A percentile compares a stretch with the other conserved stretches of the same genome.
phyloP scores from a whole-genome alignment of 805 yeast genomes.

The Schwanniomyces pseudopolymorphus region DNA sequence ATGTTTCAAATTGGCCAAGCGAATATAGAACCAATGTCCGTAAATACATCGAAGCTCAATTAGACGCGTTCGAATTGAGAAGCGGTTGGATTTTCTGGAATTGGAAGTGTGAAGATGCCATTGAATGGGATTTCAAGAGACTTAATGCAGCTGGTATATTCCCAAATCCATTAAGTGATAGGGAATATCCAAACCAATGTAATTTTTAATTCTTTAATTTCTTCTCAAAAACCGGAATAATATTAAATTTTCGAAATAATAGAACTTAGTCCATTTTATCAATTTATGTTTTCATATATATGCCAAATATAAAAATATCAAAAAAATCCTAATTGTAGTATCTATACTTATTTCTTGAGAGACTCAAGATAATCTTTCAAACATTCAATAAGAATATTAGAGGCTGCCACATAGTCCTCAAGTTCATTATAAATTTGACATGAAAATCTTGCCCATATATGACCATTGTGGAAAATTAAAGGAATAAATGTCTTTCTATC shows the following conservation, averaged over 20 bases:
- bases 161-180: slow-evolving; percentile 75
- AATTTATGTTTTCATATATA: background rate
- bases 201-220: slow-evolving; percentile 17
- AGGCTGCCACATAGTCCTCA: slow-evolving; percentile 52
- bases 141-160: slow-evolving; percentile 60
- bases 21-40: slow-evolving; percentile 59
- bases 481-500: slow-evolving; percentile 51
- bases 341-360: too few species aligned
- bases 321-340: background rate
- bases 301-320: background rate
- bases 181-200: slow-evolving; percentile 74
- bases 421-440: slow-evolving; percentile 56
- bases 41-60: slow-evolving; percentile 81
- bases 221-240: background rate
- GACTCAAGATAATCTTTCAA: background rate
- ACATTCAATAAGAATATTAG: slow-evolving; percentile 27
- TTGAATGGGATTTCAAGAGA: slow-evolving; percentile 83
- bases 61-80: slow-evolving; percentile 72
- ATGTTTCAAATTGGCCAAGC: slow-evolving; percentile 52
- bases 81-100: slow-evolving; percentile 94
- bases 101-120: slow-evolving; percentile 80
- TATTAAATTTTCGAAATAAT: background rate
- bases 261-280: background rate
- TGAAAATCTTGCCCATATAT: slow-evolving; percentile 45
- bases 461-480: slow-evolving; percentile 36